Percentiles rank a stretch among this genome's conserved stretches.
Evolutionary conservation across 257 asterid species (phyloP).

Genomic region (Plectranthus barbatus): DNA sequence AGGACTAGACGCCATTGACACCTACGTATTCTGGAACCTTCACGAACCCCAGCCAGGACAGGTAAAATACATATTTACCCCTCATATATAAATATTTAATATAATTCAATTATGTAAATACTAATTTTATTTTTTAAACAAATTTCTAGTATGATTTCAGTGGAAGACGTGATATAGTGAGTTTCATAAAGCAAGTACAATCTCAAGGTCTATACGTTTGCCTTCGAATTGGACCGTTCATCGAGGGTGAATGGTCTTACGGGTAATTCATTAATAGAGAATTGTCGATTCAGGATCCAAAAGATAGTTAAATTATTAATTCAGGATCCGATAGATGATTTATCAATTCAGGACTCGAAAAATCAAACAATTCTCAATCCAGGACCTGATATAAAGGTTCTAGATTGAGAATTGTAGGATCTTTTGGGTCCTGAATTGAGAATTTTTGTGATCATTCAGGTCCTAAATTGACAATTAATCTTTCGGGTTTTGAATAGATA

Average conservation of each 20-base stretch:
- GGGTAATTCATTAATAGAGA: too few species aligned
- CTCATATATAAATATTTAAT: not conserved
- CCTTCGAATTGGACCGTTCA: slow-evolving; percentile 81
- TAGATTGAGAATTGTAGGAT: too few species aligned
- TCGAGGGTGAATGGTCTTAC: slow-evolving; percentile 79
- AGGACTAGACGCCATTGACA: slow-evolving; percentile 66
- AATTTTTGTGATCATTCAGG: too few species aligned
- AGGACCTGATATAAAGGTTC: too few species aligned
- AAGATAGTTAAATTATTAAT: too few species aligned
- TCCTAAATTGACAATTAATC: too few species aligned
- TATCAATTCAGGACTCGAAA: too few species aligned
- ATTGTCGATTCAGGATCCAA: too few species aligned
- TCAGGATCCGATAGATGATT: too few species aligned
- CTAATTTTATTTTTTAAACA: not conserved
- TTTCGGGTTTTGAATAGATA: too few species aligned
- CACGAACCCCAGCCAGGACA: slow-evolving; percentile 70
- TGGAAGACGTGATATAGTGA: slow-evolving; percentile 53
- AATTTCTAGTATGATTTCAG: slow-evolving; percentile 66
- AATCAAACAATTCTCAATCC: too few species aligned
- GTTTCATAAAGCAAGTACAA: slow-evolving; percentile 55
- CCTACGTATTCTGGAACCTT: slow-evolving; percentile 88
- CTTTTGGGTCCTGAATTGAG: too few species aligned
- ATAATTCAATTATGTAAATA: not conserved
- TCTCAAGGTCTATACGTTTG: slow-evolving; percentile 76
- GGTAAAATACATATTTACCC: slow-evolving; percentile 19